These are phyloP conservation scores for Imleria badia DNA, from an alignment of 768 basidiomycete genomes.

Conservation along the genomic window DNA sequence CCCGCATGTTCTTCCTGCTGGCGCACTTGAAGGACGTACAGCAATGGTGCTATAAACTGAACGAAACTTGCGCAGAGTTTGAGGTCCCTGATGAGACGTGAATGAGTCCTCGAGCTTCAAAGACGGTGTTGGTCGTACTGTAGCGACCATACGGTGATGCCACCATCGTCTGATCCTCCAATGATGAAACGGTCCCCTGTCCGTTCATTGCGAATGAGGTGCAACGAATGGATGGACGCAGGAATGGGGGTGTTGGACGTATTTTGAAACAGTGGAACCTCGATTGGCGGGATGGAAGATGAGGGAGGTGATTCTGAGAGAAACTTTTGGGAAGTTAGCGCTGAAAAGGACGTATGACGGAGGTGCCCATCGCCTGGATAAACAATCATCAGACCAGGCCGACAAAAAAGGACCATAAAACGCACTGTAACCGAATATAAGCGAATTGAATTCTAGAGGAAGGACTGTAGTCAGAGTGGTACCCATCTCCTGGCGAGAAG, in stretches of 20 bases:
- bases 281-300: constrained; percentile 1
- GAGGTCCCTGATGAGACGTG: constrained; percentile 47
- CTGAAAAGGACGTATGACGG: constrained; percentile 45
- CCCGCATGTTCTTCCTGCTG: constrained; percentile 48
- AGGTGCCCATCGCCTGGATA: constrained; percentile 52
- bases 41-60: constrained; percentile 66
- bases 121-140: constrained; percentile 43
- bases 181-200: constrained; percentile 64
- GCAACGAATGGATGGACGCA: constrained; percentile 48
- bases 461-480: constrained; percentile 40
- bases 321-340: constrained; percentile 23
- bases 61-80: constrained; percentile 70
- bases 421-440: constrained; percentile 69
- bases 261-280: constrained; percentile 28
- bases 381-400: not conserved
- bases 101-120: constrained; percentile 1
- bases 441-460: constrained; percentile 54
- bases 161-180: constrained; percentile 78
- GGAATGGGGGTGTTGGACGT: constrained; percentile 46
- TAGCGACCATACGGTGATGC: constrained; percentile 69
- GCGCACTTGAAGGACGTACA: constrained; percentile 53
- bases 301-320: not conserved
- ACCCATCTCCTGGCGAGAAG: constrained; percentile 1
- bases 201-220: constrained; percentile 53
- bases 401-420: not conserved